Evolutionary conservation across 1,139 yeast genomes (phyloP), one percentile per base, ranked within the genome.

Genomic region (Saccharomyces pastorianus): DNA sequence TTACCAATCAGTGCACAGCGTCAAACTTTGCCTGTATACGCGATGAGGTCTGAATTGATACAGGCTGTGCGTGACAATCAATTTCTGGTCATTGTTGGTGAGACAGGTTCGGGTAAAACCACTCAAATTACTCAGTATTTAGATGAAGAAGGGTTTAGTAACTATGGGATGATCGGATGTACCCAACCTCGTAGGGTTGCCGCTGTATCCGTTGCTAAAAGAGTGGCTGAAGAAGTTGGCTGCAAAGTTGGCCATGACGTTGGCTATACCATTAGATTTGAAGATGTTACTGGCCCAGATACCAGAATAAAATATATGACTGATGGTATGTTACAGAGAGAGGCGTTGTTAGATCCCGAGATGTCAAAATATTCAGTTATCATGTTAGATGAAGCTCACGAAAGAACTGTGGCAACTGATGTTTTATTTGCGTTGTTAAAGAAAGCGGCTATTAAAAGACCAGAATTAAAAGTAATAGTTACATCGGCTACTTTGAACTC

Each of bases 151-250:
- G 96, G 96, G 0, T 87, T 84, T 61, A 77, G 89, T 5, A 65
- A 71, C 20, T 66, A 70, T 46, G 81, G 80, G 0, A 80, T 79
- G 49, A 81, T 93, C 8, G 97, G 95, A 0, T 90, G 97, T 67
- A 93, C 99, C 0, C 99, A 93, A 68, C 99, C 99, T 0, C 79
- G 99, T 64, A 75, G 97, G 63, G 96, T 91, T 14, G 99, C 99
- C 0, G 98, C 99, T 0, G 86, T 87, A 63, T 85, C 96, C 6
- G 96, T 91, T 27, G 96, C 99, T 0, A 76, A 85, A 2, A 82
- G 99, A 64, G 98, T 93, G 1, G 88, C 97, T 0, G 88, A 87
- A 48, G 98, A 91, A 70, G 79, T 88, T 74, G 87, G 85, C 0
- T 80, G 82, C 27, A 71, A 73, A 46, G 58, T 90, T 25, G 98